Evolutionary conservation across 148 eudicot genomes (phyloP), one percentile per base, ranked within the genome.

Genomic region (Talinum fruticosum): DNA sequence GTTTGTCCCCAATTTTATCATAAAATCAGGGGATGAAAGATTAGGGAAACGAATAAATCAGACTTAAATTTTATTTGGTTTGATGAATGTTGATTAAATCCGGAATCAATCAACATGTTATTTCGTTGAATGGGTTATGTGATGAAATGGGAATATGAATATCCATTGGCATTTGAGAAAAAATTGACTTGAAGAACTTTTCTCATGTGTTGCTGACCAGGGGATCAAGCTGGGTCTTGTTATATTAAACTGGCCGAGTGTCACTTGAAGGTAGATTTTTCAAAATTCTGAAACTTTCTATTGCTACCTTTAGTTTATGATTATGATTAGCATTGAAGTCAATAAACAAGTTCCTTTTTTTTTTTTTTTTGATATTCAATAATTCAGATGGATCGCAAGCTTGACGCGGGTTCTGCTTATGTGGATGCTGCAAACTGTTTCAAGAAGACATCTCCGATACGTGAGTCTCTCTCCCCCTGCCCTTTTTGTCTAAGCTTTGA

Each of bases 381-480:
- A 71, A 28, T 57, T 24, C 77, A 86, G 89, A 23, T 73, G 77
- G 80, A 75, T 54, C 71, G 80, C 66, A 82, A 37, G 69, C 87
- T 84, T 71, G 87, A 84, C 54, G 85, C 82, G 30, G 83, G 85
- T 30, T 66, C 78, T 75, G 89, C 87, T 71, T 84, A 35, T 79
- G 85, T 77, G 47, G 85, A 84, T 80, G 82, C 89, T 49, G 89
- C 89, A n/a, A 69, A 75, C n/a, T 84, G 89, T 70, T 86, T 79
- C 65, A 84, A 78, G 83, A 86, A 82, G 82, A 82, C 80, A 38
- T 77, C 83, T 71, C 82, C 78, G 18, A 66, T 41, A 67, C 72
- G 89, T 84, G 62, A 74, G 86, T 81, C 33, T 71, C 70, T 10
- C 68, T 33, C 67, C 68, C 34, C 61, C 53, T 2, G 8, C 10